Base-by-base conservation (phyloP, 768 basidiomycete genomes). In the Agaricus blazei region DNA sequence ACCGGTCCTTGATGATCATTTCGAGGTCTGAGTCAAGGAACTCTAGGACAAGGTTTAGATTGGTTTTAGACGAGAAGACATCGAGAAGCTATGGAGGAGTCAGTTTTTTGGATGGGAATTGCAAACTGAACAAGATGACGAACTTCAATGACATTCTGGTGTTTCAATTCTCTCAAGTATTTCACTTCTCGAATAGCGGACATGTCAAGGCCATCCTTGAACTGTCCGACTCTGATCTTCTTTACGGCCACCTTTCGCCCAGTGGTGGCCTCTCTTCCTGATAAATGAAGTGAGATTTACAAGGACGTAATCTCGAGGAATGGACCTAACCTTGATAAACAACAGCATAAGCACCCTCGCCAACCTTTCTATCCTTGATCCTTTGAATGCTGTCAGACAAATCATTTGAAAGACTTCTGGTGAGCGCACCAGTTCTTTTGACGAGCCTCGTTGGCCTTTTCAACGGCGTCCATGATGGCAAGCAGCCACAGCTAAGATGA, bases 121-220 rank as follows among this genome's bases (percentile, higher is more conserved):
- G 23, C 24, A 41, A 26, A n/a, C 19, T 27, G 41, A 19, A 29
- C 34, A 29, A 43, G 9, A 1, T 4, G 19, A 37, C 76, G 34
- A 57, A 90, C 96, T 76, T 91, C 90, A 60, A 99, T 98, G 64
- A 99, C 81, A 65, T 98, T 98, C 55, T 88, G 88, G 73, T 99
- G 97, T 57, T 84, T 85, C 41, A 99, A 71, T 69, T 99, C 97
- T 37, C 94, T 85, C 55, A 99, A 76, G 68, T 94, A 98, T 70
- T 97, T 98, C 64, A 99, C 95, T 72, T 99, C 97, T 12, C 97
- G 87, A 54, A 99, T 87, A 55, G 97, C 97, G 58, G 93, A 96
- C 94, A 99, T 98, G 72, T 98, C 96, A 34, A 99, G 79, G 11
- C 97, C 97, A 71, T 98, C 97, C 68, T 95, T 96, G 77, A 96